phyloP scores from a whole-genome alignment of 805 yeast genomes.

The Lipomyces yamadae region DNA sequence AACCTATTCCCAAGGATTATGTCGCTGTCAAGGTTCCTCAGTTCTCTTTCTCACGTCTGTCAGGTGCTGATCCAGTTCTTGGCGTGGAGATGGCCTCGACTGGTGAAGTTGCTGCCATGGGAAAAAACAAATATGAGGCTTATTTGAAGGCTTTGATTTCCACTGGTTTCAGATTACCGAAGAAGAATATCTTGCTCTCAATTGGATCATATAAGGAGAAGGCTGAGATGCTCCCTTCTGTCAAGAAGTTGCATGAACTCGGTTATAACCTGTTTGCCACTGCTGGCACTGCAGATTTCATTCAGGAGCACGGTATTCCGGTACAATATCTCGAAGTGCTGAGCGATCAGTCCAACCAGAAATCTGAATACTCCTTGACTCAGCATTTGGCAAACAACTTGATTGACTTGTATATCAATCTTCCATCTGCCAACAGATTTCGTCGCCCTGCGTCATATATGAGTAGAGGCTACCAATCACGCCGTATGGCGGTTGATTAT shows the following conservation, averaged over 20 bases:
- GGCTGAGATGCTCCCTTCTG: slow-evolving; percentile 87
- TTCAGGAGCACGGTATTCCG: slow-evolving; percentile 91
- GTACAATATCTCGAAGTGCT: slow-evolving; percentile 93
- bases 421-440: slow-evolving; percentile 96
- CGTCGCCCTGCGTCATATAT: slow-evolving; percentile 98
- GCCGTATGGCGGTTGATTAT: slow-evolving; percentile 99
- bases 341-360: slow-evolving; percentile 54
- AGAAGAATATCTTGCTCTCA: slow-evolving; percentile 90
- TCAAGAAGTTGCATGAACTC: slow-evolving; percentile 74
- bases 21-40: slow-evolving; percentile 97
- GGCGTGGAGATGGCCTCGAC: slow-evolving; percentile 99
- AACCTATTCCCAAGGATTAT: slow-evolving; percentile 71
- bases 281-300: slow-evolving; percentile 98
- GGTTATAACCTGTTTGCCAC: slow-evolving; percentile 95
- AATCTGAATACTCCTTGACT: slow-evolving; percentile 91
- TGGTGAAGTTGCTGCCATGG: slow-evolving; percentile 98
- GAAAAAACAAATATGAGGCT: slow-evolving; percentile 95
- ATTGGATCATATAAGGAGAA: slow-evolving; percentile 98
- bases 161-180: slow-evolving; percentile 93
- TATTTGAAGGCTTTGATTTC: slow-evolving; percentile 92
- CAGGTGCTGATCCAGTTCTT: slow-evolving; percentile 96
- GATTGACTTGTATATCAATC: slow-evolving; percentile 93
- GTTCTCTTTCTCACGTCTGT: slow-evolving; percentile 93
- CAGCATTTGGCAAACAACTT: slow-evolving; percentile 95
- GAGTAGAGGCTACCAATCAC: slow-evolving; percentile 95